Evolutionary conservation across 345 rosid species (phyloP).

Genomic region (Heritiera fomes): DNA sequence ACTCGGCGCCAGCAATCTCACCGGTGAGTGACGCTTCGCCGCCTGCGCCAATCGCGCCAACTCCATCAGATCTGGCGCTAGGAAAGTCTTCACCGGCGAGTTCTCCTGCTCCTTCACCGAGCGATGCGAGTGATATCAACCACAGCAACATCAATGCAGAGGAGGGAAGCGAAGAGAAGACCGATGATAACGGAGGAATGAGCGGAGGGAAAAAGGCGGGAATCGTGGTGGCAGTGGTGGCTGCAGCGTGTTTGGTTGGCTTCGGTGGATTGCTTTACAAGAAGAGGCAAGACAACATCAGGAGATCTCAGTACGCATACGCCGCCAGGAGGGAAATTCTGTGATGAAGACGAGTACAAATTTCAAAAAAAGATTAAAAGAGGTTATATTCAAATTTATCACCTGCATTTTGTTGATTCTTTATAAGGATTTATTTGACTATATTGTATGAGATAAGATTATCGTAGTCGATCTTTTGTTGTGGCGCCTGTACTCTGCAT

Average conservation of each 20-base stretch:
- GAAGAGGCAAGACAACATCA: constrained; percentile 68
- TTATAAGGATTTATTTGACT: neutral
- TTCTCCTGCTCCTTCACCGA: constrained; percentile 40
- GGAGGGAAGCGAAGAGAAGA: constrained; percentile 10
- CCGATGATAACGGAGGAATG: constrained; percentile 34
- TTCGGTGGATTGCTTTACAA: constrained; percentile 54
- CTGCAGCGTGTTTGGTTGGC: constrained; percentile 50
- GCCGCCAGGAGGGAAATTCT: constrained; percentile 60
- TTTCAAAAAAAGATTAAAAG: neutral
- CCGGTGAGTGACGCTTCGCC: constrained; percentile 32
- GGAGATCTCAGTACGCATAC: constrained; percentile 50
- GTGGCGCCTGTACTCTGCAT: neutral
- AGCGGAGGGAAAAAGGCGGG: constrained; percentile 65
- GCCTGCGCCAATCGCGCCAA: constrained; percentile 20
- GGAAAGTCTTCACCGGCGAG: constrained; percentile 13
- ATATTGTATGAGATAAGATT: neutral
- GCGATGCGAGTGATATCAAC: constrained; percentile 32
- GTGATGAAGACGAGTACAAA: constrained; percentile 24
- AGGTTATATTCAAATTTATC: neutral
- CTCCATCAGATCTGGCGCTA: constrained; percentile 22
- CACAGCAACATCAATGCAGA: constrained; percentile 34
- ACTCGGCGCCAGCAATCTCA: constrained; percentile 34
- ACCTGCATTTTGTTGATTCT: constrained; percentile 5
- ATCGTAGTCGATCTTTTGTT: neutral
- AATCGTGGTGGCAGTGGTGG: constrained; percentile 48